Percentiles rank a stretch among this genome's conserved stretches.
Conservation (phyloP, 305 asterid species). For the Plantago rigida region DNA sequence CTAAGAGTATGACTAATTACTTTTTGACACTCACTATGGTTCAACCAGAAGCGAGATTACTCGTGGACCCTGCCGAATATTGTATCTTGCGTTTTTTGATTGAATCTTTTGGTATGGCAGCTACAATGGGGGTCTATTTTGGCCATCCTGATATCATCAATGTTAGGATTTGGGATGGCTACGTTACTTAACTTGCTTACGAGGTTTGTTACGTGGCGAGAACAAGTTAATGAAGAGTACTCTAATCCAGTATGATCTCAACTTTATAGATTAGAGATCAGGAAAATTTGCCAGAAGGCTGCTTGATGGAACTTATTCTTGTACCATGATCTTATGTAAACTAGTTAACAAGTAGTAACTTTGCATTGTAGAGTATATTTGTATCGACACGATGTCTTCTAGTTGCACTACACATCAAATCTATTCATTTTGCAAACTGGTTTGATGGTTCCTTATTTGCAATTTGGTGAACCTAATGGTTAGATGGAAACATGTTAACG, state of each 20-base stretch:
- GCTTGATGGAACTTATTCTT: background rate
- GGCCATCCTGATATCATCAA: constrained; percentile 52
- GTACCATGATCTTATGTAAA: too few relatives aligned
- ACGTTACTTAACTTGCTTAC: constrained; percentile 46
- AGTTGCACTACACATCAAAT: too few relatives aligned
- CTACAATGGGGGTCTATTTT: constrained; percentile 44
- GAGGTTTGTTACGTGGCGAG: constrained; percentile 39
- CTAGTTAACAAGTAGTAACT: too few relatives aligned
- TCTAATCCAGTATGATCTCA: constrained; percentile 40
- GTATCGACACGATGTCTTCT: too few relatives aligned
- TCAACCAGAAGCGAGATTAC: too few relatives aligned
- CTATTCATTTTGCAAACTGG: too few relatives aligned
- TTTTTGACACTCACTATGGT: background rate
- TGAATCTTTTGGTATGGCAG: constrained; percentile 34
- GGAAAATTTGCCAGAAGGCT: background rate
- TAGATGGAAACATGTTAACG: too few relatives aligned
- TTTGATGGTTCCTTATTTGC: too few relatives aligned
- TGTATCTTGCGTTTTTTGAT: constrained; percentile 2
- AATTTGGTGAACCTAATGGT: too few relatives aligned
- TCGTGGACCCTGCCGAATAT: too few relatives aligned
- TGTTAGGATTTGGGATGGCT: constrained; percentile 57
- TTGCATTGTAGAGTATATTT: too few relatives aligned
- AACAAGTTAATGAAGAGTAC: constrained; percentile 27
- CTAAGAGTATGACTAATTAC: background rate
- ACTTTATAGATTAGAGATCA: background rate